Conservation (phyloP, 2,329 filamentous ascomycete genomes). For the Talaromyces atroroseus region DNA sequence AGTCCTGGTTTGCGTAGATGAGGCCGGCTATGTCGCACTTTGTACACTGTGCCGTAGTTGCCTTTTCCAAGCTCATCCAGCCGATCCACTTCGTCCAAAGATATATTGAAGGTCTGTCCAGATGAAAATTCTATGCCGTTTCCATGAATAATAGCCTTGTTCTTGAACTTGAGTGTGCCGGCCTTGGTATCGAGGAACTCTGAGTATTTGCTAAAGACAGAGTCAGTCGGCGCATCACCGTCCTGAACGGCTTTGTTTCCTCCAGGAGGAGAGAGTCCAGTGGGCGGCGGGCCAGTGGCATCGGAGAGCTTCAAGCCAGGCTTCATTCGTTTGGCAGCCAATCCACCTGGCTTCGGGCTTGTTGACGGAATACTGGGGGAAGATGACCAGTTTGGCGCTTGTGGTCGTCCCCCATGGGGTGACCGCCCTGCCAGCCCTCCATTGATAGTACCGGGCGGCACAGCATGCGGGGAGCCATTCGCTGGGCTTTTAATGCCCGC, state of each 20-base stretch:
- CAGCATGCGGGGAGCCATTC: constrained; percentile 11
- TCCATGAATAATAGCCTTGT: constrained; percentile 82
- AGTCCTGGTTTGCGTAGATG: constrained; percentile 56
- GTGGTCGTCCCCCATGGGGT: constrained; percentile 24
- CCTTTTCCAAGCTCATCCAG: constrained; percentile 92
- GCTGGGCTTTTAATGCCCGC: constrained; percentile 9
- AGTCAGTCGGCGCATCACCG: constrained; percentile 27
- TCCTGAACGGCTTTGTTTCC: constrained; percentile 13
- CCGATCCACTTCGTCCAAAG: constrained; percentile 89
- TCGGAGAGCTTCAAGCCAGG: constrained; percentile 46
- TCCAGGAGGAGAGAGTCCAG: constrained; percentile 34
- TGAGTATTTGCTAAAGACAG: constrained; percentile 61
- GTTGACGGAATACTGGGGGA: constrained; percentile 27
- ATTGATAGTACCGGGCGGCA: constrained; percentile 22
- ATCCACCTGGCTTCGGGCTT: constrained; percentile 41
- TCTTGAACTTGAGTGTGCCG: constrained; percentile 86
- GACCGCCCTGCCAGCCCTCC: constrained; percentile 28
- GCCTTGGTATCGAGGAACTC: constrained; percentile 89
- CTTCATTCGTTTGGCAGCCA: constrained; percentile 45
- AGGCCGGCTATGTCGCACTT: constrained; percentile 78
- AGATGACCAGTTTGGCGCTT: constrained; percentile 29
- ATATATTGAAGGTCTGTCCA: constrained; percentile 86
- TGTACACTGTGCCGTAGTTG: constrained; percentile 98
- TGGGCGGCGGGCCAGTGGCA: constrained; percentile 45
- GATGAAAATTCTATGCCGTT: constrained; percentile 89